Evolutionary conservation across 23 red algal species (phyloP), one percentile per base, ranked within the genome.

Genomic region (Gracilariopsis chorda): DNA sequence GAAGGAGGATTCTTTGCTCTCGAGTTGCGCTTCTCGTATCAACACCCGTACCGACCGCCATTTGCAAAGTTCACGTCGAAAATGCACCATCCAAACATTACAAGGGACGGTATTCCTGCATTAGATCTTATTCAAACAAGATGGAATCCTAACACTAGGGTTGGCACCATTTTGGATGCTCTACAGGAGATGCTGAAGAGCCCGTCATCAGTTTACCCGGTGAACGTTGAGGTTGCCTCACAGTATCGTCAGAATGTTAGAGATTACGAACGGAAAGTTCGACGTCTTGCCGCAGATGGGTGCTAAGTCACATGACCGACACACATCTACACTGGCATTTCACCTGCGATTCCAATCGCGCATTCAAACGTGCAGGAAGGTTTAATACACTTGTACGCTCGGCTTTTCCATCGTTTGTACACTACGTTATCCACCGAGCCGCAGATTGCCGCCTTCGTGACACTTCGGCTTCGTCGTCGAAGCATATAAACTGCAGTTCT

Each of bases 51-150:
- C 65, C 80, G 91, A 16, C 91, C 91, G 51, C 91, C 91, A 11
- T 86, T 86, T 78, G 80, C 82, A 10, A 80, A 70, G 34, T 94
- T 94, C 33, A 80, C 80, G 5, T 68, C 79, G 24, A 78, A 53
- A 51, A 86, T 94, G 91, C 60, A 58, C 58, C 91, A 94, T 45
- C 91, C 91, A 3, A 94, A 94, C 70, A 86, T 94, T 16, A 94
- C 91, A n/a, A 51, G 80, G 4, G 91, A 94, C 42, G 91, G 91
- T 23, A 87, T 94, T 19, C 91, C 91, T 65, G 91, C 91, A 34
- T 67, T 94, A n/a, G 80, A 85, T 77, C 72, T 85, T 33, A 85
- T 94, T 25, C 80, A 94, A 43, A 86, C 91, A 14, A 62, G 91
- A 67, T 94, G 91, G 91, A 94, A 35, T 49, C 32, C 78, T 28